phyloP scores from a whole-genome alignment of 1,284 basidiomycete species.

The Sparassis latifolia region DNA sequence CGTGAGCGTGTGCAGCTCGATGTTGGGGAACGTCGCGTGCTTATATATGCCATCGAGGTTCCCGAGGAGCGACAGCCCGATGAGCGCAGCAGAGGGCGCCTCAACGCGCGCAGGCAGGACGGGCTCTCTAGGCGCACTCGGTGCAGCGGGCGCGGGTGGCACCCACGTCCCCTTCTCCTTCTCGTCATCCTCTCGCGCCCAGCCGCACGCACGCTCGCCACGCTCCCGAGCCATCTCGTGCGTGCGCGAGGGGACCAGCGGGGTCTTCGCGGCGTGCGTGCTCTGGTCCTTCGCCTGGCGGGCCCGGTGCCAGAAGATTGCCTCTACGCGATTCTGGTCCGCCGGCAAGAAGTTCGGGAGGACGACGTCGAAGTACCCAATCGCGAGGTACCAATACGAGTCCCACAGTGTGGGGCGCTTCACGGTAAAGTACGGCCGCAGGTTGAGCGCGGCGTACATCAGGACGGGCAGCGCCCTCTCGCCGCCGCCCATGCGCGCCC shows the following conservation, averaged over 20 bases:
- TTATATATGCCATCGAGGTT: constrained; percentile 76
- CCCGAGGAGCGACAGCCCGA: constrained; percentile 72
- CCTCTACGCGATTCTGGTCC: constrained; percentile 22
- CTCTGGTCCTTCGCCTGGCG: constrained; percentile 62
- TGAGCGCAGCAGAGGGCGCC: constrained; percentile 50
- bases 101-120: constrained; percentile 21
- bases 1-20: constrained; percentile 62
- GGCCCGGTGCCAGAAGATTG: constrained; percentile 72
- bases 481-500: constrained; percentile 43
- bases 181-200: constrained; percentile 70
- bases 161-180: constrained; percentile 39
- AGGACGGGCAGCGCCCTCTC: constrained; percentile 54
- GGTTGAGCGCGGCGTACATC: constrained; percentile 77
- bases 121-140: constrained; percentile 12
- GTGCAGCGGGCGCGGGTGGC: constrained; percentile 19
- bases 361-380: constrained; percentile 76
- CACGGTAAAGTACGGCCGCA: constrained; percentile 52
- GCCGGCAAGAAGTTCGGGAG: constrained; percentile 62
- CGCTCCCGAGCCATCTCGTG: constrained; percentile 60
- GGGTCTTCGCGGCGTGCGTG: constrained; percentile 50
- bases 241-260: constrained; percentile 52
- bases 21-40: constrained; percentile 47
- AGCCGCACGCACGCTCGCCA: constrained; percentile 49
- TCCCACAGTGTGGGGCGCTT: constrained; percentile 37
- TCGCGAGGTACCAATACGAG: constrained; percentile 73